Conservation (phyloP, 163 green algal genomes). For the Volvox carteri region DNA sequence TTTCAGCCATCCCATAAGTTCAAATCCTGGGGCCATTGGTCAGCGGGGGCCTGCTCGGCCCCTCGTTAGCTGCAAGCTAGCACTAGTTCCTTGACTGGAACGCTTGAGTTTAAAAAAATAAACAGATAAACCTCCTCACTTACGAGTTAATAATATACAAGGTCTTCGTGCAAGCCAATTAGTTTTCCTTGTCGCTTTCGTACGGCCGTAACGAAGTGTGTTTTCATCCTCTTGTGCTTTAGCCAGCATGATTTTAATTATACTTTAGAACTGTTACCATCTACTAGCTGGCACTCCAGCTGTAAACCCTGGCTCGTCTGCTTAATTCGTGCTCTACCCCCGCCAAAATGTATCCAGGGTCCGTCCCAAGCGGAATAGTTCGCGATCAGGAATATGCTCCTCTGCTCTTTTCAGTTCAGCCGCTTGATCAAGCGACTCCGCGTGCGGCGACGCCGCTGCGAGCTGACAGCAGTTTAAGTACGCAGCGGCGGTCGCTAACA, state of each 20-base stretch:
- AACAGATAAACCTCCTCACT: background rate
- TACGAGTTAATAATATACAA: background rate
- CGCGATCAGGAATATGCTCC: slow-evolving; percentile 64
- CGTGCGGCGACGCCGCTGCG: slow-evolving; percentile 47
- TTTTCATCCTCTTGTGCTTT: too few species aligned
- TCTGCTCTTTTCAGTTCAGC: slow-evolving; percentile 62
- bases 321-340: too few species aligned
- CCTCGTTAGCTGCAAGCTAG: background rate
- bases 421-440: slow-evolving; percentile 52
- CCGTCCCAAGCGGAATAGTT: background rate
- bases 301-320: too few species aligned
- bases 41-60: slow-evolving; percentile 6
- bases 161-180: background rate
- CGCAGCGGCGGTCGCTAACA: slow-evolving; percentile 44
- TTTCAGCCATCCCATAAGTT: slow-evolving; percentile 52
- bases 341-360: slow-evolving; percentile 44
- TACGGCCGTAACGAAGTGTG: background rate
- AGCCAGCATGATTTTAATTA: too few species aligned
- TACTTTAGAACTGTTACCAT: too few species aligned
- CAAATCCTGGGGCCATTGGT: slow-evolving; percentile 39
- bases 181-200: background rate
- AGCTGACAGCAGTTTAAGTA: slow-evolving; percentile 50
- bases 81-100: background rate
- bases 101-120: background rate
- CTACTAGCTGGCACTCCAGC: too few species aligned